Percentiles rank a stretch among this genome's conserved stretches.
phyloP scores from a whole-genome alignment of 306 rosid genomes.

The Pueraria montana region DNA sequence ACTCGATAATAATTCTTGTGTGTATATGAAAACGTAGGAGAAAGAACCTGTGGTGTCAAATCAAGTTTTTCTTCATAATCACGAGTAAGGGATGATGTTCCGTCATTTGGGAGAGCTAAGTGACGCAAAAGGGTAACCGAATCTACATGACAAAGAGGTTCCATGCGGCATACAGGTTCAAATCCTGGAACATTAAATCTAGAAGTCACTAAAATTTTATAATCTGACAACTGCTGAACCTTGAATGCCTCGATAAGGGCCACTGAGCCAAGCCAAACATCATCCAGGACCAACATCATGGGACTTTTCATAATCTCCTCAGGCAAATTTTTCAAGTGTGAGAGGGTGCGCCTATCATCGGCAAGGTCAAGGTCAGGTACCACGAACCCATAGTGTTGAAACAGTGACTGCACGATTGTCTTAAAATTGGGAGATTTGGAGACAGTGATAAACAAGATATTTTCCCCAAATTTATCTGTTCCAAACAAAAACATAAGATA shows the following conservation, averaged over 20 bases:
- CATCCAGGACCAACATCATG: conserved; percentile 69
- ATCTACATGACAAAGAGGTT: conserved; percentile 49
- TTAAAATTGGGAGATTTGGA: conserved; percentile 55
- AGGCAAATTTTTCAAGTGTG: neutral
- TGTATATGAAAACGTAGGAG: neutral
- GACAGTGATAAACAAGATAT: conserved; percentile 58
- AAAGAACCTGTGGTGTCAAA: neutral
- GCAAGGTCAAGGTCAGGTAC: conserved; percentile 52
- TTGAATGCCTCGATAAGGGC: conserved; percentile 53
- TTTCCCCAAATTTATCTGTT: conserved; percentile 55
- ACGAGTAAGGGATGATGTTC: neutral
- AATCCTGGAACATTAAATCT: conserved; percentile 58
- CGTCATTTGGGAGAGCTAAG: conserved; percentile 39
- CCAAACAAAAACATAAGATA: neutral
- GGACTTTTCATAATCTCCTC: conserved; percentile 21
- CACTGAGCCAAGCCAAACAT: conserved; percentile 69
- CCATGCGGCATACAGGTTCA: conserved; percentile 37
- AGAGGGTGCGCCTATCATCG: conserved; percentile 16
- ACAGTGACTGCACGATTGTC: conserved; percentile 52
- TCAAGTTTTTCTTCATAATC: neutral
- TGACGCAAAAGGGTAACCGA: conserved; percentile 58
- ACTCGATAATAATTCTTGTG: neutral
- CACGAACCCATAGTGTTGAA: conserved; percentile 34
- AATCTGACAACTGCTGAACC: conserved; percentile 40
- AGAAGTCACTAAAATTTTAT: conserved; percentile 75